A percentile compares a stretch with the other conserved stretches of the same genome.
Evolutionary conservation across 345 rosid genomes (phyloP).

Genomic region (Kernera saxatilis): DNA sequence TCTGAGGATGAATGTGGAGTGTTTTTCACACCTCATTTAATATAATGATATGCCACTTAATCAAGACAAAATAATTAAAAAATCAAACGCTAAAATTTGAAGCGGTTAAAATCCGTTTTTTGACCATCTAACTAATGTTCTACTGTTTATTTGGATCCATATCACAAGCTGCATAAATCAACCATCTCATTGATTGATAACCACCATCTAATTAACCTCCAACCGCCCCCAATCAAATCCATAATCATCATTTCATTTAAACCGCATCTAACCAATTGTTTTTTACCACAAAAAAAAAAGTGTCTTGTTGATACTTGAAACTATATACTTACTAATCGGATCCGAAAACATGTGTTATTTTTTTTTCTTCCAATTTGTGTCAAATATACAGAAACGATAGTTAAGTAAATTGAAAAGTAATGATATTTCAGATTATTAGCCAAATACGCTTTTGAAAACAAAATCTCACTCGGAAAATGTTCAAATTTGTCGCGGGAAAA

Average conservation of each 20-base stretch:
- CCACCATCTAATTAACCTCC: background rate
- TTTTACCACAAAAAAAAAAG: background rate
- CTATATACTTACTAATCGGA: background rate
- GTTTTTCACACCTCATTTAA: no score
- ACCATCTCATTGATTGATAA: background rate
- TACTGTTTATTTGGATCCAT: no score
- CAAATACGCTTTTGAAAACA: background rate
- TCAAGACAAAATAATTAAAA: no score
- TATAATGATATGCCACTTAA: no score
- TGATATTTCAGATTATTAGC: background rate
- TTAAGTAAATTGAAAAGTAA: no score
- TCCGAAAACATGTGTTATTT: background rate
- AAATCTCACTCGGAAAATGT: background rate
- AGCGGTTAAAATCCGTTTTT: no score
- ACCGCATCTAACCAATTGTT: background rate
- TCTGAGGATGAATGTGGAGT: no score
- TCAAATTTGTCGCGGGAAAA: conserved; percentile 11
- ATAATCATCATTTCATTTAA: background rate
- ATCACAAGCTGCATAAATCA: no score
- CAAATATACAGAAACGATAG: no score
- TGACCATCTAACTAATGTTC: no score
- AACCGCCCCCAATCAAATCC: background rate
- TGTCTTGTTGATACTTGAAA: background rate
- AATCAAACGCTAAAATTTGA: no score
- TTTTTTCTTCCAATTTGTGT: no score